Base-by-base conservation (phyloP, 805 yeast genomes). In the Candida ortonii region DNA sequence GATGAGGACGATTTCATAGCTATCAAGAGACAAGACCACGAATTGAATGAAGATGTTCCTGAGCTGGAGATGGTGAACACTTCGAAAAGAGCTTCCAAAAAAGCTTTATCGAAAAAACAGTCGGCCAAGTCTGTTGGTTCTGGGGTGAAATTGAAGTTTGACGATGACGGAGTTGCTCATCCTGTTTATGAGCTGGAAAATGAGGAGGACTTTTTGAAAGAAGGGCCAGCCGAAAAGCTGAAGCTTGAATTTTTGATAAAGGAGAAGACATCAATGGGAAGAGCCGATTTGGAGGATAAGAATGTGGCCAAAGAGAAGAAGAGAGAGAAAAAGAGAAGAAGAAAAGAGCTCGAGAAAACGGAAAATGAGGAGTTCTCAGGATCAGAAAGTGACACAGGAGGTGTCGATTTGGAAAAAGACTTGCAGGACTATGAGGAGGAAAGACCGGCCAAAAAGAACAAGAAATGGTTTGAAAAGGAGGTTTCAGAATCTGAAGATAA, bases 151-250 rank as follows among this genome's bases (percentile, higher is more conserved):
- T 59, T 90, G 48, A 70, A 75, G 36, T 93, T 90, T 54, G 99
- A 93, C 55, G 98, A 93, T 43, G 97, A 90, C 3, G 99, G 99
- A 17, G 71, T 69, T 5, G 82, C 97, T 0, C 97, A 90, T 60
- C 84, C 95, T 7, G 68, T 90, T 5, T 93, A 93, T 54, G 97
- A 90, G 62, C 69, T 93, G 41, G 88, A 86, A 55, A 85, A 83
- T 47, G 97, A 87, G 61, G 93, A 80, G 25, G 95, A 84, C 39
- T 93, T 93, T 73, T 72, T 61, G 43, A 76, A 73, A 43, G 69
- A 66, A 22, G 79, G 78, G 19, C 84, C 76, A 49, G 88, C 89
- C 2, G 66, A 65, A 33, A 62, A 56, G 7, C 94, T 86, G 62
- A 83, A 84, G 62, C 61, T 68, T 25, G 71, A 75, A 42, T 93